Evolutionary conservation across 1,284 basidiomycete species (phyloP), one percentile per base, ranked within the genome.

Genomic region (Leccinum laetum): DNA sequence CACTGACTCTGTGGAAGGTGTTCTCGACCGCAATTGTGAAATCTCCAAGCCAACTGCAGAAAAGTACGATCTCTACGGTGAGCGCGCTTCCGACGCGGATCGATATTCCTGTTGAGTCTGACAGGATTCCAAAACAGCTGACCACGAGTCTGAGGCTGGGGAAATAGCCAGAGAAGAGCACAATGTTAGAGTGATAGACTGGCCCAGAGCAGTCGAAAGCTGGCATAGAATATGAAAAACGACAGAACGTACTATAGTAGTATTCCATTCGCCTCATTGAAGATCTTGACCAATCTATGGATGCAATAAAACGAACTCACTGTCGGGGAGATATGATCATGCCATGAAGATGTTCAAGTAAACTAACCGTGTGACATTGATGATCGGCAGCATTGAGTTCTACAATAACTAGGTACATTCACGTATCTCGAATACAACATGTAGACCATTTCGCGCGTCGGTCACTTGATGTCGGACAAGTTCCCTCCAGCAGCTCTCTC

Each of bases 401-500:
- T 24, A 24, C 24, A 24, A 24, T 24, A 24, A 24, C 24, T 24
- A 24, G 24, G 24, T 24, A 4, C 24, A 24, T 24, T 53, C 14
- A 46, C 5, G 35, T 11, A 10, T 35, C 35, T 35, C 35, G 26
- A 26, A 35, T 11, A 35, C 32, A 49, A 4, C 18, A 24, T 55
- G 14, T 16, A 21, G 9, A 13, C 8, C 18, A 55, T 14, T 13
- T 14, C 8, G 3, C 6, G 13, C 21, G 14, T n/a, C 5, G 16
- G 11, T 72, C 65, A 82, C 66, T 77, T 81, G 53, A 84, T 66
- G 29, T 83, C 84, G 2, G 79, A 69, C 69, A 91, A 68, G 46
- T 81, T 79, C 3, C 88, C 87, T 4, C 87, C 88, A 55, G 87
- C 87, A 18, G 87, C 88, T 66, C 85, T 82, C 71, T 86, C 85